Evolutionary conservation across 73 alveolate species (phyloP), one percentile per base, ranked within the genome.

Genomic region (Durusdinium trenchii): DNA sequence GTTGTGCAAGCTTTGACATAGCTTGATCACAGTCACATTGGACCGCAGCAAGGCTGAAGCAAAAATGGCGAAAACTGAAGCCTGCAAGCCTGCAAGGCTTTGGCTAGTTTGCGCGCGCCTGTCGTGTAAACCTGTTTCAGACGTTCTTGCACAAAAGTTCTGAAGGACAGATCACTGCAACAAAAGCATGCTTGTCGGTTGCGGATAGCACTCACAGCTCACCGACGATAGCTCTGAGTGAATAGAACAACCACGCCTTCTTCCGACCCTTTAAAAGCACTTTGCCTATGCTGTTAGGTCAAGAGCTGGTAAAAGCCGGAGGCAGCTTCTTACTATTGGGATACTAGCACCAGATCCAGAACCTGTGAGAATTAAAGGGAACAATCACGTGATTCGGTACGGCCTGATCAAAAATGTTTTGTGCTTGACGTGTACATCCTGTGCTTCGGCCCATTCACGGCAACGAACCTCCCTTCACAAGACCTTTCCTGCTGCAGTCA

Each of bases 271-370:
- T 90, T 90, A 67, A 90, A 90, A 75, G 86, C 96, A 32, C 48
- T 32, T 38, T 67, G 75, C 86, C 73, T 48, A 73, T 69, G 35
- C 38, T 32, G 7, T 3, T 51, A 32, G 48, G 48, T 52, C 86
- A 90, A 51, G 32, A n/a, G 96, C 96, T 75, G 96, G 96, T 90
- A 90, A 90, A 90, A 90, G 96, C 75, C 95, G 95, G 95, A 4
- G n/a, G n/a, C n/a, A n/a, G 18, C 32, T 60, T 32, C 30, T 60
- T 60, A 60, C 30, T 23, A 23, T 60, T 60, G 73, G 73, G 73
- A 60, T 23, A n/a, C n/a, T n/a, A n/a, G n/a, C n/a, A n/a, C n/a
- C n/a, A n/a, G 18, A 60, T 32, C 73, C 18, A 60, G 16, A n/a
- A n/a, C 18, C 30, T 23, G 18, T 60, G 18, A 23, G 1, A 32